A percentile compares a stretch with the other conserved stretches of the same genome.
Evolutionary conservation across 352 stramenopile genomes (phyloP).

Genomic region (Achlya hypogyna): DNA sequence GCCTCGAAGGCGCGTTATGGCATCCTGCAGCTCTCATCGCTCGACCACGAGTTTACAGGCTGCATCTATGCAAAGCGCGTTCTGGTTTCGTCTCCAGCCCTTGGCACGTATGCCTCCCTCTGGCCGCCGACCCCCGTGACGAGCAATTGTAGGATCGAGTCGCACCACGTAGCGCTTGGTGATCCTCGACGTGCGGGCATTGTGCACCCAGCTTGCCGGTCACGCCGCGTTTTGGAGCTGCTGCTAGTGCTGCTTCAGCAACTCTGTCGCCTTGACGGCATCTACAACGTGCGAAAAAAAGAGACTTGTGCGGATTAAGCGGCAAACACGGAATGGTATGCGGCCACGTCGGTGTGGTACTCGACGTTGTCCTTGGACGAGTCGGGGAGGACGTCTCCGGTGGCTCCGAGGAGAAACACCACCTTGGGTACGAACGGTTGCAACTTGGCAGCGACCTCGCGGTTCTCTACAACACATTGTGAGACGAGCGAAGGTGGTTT

Average conservation of each 20-base stretch:
- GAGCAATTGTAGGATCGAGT: background rate
- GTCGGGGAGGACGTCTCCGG: background rate
- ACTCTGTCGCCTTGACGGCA: slow-evolving; percentile 42
- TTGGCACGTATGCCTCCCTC: background rate
- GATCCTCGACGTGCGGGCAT: slow-evolving; percentile 21
- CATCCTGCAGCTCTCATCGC: background rate
- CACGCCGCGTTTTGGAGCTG: slow-evolving; percentile 38
- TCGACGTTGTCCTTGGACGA: slow-evolving; percentile 7
- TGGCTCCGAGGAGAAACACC: background rate
- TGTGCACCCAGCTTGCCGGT: slow-evolving; percentile 43
- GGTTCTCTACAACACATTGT: background rate
- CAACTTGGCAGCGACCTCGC: background rate
- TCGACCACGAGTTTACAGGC: background rate
- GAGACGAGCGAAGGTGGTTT: background rate
- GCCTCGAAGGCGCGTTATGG: background rate
- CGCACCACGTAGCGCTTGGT: background rate
- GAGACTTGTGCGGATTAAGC: background rate
- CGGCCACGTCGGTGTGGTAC: background rate
- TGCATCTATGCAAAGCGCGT: background rate
- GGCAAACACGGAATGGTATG: slow-evolving; percentile 3
- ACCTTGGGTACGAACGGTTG: slow-evolving; percentile 13
- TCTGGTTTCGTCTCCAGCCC: background rate
- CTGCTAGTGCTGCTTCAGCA: slow-evolving; percentile 46
- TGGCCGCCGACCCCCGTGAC: too few relatives aligned
- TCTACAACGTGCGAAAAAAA: slow-evolving; percentile 11